A percentile compares a stretch with the other conserved stretches of the same genome.
Conservation (phyloP, 2,329 filamentous ascomycete genomes). For the Lizonia empirigonia region DNA sequence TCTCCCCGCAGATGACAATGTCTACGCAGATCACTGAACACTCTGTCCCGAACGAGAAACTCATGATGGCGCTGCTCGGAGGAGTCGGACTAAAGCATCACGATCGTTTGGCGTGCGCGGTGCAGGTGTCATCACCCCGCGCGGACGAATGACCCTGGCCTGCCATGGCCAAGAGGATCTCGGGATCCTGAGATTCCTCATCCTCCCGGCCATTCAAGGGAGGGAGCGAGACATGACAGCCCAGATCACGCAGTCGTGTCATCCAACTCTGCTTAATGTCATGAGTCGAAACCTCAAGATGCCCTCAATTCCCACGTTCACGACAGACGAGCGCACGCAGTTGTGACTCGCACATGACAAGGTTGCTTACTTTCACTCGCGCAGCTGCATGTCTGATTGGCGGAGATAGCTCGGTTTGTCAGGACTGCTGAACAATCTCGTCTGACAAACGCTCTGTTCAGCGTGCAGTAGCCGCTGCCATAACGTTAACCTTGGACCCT, state of each 20-base stretch:
- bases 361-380: conserved; percentile 9
- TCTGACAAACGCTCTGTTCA: conserved; percentile 33
- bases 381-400: conserved; percentile 25
- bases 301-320: neutral
- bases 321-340: conserved; percentile 8
- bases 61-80: conserved; percentile 12
- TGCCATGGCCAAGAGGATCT: conserved; percentile 15
- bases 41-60: neutral
- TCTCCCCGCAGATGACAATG: conserved; percentile 6
- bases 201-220: conserved; percentile 21
- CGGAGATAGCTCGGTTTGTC: conserved; percentile 24
- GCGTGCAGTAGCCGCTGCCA: conserved; percentile 14
- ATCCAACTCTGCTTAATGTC: conserved; percentile 11
- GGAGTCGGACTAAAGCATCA: conserved; percentile 12
- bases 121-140: conserved; percentile 18
- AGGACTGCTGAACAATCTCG: conserved; percentile 35
- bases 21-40: conserved; percentile 1
- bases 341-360: conserved; percentile 22
- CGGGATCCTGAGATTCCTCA: conserved; percentile 15
- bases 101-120: conserved; percentile 7
- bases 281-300: conserved; percentile 3
- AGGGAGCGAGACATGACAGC: conserved; percentile 1
- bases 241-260: conserved; percentile 13
- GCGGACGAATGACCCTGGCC: conserved; percentile 26
- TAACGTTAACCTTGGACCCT: conserved; percentile 12